Conservation (phyloP, 345 rosid species). For the Turritis glabra region DNA sequence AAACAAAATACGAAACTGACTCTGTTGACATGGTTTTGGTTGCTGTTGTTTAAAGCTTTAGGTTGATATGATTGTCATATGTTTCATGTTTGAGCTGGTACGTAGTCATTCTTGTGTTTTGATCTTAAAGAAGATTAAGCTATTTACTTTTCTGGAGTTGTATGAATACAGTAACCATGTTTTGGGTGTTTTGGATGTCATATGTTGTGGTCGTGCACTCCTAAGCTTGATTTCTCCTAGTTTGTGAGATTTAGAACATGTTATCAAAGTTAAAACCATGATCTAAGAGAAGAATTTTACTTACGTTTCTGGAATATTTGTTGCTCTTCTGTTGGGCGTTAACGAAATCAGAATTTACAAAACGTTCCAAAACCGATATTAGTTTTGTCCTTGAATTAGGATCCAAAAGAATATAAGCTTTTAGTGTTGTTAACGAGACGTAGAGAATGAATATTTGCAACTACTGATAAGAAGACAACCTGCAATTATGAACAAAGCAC, state of each 20-base stretch:
- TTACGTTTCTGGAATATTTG: background rate
- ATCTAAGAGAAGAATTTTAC: background rate
- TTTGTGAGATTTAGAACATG: background rate
- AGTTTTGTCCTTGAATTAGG: background rate
- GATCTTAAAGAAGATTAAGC: conserved; percentile 5
- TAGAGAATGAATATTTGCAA: background rate
- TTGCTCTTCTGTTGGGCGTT: background rate
- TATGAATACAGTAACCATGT: background rate
- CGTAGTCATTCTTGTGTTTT: background rate
- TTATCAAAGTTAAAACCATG: background rate
- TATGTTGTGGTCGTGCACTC: background rate
- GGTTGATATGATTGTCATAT: background rate
- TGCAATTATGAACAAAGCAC: background rate
- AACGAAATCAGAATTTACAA: background rate
- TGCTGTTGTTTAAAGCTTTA: background rate
- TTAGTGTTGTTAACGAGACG: background rate
- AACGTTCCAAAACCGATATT: background rate
- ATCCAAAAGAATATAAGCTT: background rate
- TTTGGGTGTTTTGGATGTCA: no score
- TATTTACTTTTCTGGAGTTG: background rate
- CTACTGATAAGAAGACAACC: background rate
- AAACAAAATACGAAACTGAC: background rate
- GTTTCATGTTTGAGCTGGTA: conserved; percentile 6
- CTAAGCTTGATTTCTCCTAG: background rate
- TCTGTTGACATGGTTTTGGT: background rate